phyloP scores from a whole-genome alignment of 345 rosid genomes.

The Populus tremula region DNA sequence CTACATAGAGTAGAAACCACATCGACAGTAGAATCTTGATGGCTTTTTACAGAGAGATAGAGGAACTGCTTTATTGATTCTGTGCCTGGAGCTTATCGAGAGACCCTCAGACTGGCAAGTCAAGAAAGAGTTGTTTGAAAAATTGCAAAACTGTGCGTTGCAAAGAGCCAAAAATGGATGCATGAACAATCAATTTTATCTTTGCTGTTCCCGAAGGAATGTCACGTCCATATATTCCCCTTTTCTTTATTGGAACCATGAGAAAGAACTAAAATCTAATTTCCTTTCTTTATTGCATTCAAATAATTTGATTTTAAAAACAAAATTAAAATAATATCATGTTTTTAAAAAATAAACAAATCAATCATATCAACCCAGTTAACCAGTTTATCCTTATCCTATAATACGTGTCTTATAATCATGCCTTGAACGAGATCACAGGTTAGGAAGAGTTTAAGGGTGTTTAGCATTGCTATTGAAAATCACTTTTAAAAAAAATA shows the following conservation, averaged over 20 bases:
- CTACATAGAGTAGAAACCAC: not conserved
- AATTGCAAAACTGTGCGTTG: not conserved
- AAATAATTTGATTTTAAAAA: too few species aligned
- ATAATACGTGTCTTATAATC: too few species aligned
- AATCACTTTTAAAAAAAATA: too few species aligned
- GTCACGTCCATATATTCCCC: not conserved
- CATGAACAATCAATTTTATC: not conserved
- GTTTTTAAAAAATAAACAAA: too few species aligned
- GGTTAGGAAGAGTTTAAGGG: too few species aligned
- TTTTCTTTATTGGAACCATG: not conserved
- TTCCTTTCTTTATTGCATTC: not conserved
- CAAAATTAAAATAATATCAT: too few species aligned
- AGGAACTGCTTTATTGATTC: not conserved
- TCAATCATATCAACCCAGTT: too few species aligned
- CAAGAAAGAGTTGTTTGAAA: not conserved
- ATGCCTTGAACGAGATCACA: too few species aligned
- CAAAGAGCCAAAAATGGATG: slow-evolving; percentile 2
- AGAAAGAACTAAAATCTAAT: not conserved
- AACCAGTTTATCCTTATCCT: too few species aligned
- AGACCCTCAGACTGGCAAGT: not conserved
- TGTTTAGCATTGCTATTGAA: too few species aligned
- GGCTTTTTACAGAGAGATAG: not conserved
- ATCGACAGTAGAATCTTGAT: not conserved
- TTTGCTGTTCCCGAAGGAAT: not conserved
- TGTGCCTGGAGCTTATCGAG: not conserved